Base-by-base conservation (phyloP, 1,284 basidiomycete genomes). In the Trametes pubescens region DNA sequence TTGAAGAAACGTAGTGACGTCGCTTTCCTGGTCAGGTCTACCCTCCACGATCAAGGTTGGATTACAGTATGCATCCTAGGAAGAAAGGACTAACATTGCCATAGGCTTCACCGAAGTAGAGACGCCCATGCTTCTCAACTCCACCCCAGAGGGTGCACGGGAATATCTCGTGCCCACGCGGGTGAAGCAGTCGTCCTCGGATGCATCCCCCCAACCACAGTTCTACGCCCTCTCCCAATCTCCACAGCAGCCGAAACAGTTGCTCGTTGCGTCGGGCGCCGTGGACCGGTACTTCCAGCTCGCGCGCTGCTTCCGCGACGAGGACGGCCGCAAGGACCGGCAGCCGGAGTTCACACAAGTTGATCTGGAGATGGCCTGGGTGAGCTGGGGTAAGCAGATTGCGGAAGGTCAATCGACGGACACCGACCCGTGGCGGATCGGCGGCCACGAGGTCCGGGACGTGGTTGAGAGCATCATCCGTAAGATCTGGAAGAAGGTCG, bases 271-370 rank as follows among this genome's bases (percentile, higher is more conserved):
- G 61, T 97, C 95, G 4, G 96, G 95, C n/a, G 90, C 86, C 1
- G 85, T 96, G 6, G 93, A 95, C 73, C 88, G 85, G 67, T 98
- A 98, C 78, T 98, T 90, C 78, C 96, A 98, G 77, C 84, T 98
- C 61, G 96, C 96, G 16, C 88, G 88, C 69, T 98, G 96, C 78
- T 98, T 98, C 83, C 87, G 96, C 46, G 96, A 98, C 77, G 96
- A 98, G 77, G 95, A 95, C 73, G 94, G 95, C 2, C 85, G 96
- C 62, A 95, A 93, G 77, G 96, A 98, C 78, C 86, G 96, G 34
- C 96, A 98, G 75, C 95, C 96, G 0, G 96, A 98, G 77, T 98
- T 98, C 77, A 98, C 96, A 22, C 96, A 98, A 79, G 84, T 98
- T 67, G 96, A 98, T 87, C 78, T 98, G 67, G 96, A 98, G 80